These are phyloP conservation scores for Eragrostis curvula DNA, from an alignment of 176 grass and related monocot species.

Conservation along the genomic window DNA sequence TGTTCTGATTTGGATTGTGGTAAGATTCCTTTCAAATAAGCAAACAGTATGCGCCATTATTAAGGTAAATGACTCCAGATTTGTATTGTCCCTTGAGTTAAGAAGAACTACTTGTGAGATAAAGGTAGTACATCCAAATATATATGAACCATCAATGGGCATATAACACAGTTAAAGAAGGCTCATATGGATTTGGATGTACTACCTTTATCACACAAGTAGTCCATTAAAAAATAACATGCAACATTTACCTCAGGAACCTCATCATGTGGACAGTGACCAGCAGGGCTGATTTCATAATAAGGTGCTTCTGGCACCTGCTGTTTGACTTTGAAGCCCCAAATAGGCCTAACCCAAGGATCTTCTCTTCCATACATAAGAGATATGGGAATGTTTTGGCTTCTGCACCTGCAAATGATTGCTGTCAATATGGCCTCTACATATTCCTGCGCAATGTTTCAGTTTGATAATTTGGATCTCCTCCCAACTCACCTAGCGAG, in stretches of 20 bases:
- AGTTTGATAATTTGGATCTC: neutral
- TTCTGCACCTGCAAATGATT: slow-evolving; percentile 64
- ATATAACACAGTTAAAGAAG: neutral
- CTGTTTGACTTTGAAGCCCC: slow-evolving; percentile 80
- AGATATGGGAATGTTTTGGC: slow-evolving; percentile 69
- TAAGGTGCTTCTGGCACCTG: slow-evolving; percentile 86
- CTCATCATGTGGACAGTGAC: slow-evolving; percentile 97
- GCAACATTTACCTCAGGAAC: slow-evolving; percentile 85
- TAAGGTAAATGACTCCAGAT: neutral
- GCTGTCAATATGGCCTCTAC: slow-evolving; percentile 18
- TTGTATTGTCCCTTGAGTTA: neutral
- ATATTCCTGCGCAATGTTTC: neutral
- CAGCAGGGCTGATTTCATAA: slow-evolving; percentile 96
- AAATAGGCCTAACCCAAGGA: slow-evolving; percentile 91
- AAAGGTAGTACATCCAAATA: slow-evolving; percentile 18
- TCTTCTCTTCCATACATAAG: slow-evolving; percentile 99
- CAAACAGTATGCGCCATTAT: neutral
- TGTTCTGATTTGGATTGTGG: neutral
- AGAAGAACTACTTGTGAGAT: slow-evolving; percentile 2
- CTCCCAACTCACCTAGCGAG: slow-evolving; percentile 52
- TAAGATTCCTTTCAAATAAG: neutral
- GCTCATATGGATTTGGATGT: too few species aligned
- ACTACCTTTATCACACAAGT: too few species aligned
- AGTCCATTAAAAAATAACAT: neutral
- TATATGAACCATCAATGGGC: neutral